Percentiles rank a stretch among this genome's conserved stretches.
phyloP scores from a whole-genome alignment of 1,284 basidiomycete genomes.

The Bjerkandera adusta region DNA sequence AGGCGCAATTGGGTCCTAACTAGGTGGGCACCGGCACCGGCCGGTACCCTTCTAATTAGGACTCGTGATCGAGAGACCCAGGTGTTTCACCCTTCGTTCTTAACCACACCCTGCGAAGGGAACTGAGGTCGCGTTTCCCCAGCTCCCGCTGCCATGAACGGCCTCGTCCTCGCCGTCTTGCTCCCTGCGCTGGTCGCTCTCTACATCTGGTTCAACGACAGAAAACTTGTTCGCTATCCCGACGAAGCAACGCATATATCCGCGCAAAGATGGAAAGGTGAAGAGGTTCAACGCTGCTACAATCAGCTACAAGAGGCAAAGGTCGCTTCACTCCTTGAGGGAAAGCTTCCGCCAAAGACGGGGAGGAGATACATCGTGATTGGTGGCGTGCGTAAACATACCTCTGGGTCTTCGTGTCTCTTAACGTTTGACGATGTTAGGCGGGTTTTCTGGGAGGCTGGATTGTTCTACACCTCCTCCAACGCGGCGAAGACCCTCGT shows the following conservation, averaged over 20 bases:
- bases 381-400: slow-evolving; percentile 42
- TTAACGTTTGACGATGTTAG: slow-evolving; percentile 31
- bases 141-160: slow-evolving; percentile 6
- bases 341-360: slow-evolving; percentile 48
- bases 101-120: not conserved
- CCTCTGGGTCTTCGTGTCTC: not conserved
- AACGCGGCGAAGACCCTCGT: slow-evolving; percentile 65
- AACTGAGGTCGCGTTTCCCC: not conserved
- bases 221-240: slow-evolving; percentile 44
- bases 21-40: not conserved
- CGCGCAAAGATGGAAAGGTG: slow-evolving; percentile 42
- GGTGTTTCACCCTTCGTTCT: not conserved
- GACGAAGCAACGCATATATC: slow-evolving; percentile 41
- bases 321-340: slow-evolving; percentile 31
- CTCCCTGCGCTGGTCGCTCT: slow-evolving; percentile 28
- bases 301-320: slow-evolving; percentile 32
- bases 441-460: slow-evolving; percentile 74
- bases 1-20: not conserved
- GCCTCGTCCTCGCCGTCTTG: slow-evolving; percentile 14
- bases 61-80: not conserved
- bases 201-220: slow-evolving; percentile 54
- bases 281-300: slow-evolving; percentile 37
- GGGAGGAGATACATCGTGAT: slow-evolving; percentile 55
- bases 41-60: not conserved
- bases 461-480: slow-evolving; percentile 65